phyloP scores from a whole-genome alignment of 2,329 filamentous ascomycete genomes.

The Colletotrichum cuscutae region DNA sequence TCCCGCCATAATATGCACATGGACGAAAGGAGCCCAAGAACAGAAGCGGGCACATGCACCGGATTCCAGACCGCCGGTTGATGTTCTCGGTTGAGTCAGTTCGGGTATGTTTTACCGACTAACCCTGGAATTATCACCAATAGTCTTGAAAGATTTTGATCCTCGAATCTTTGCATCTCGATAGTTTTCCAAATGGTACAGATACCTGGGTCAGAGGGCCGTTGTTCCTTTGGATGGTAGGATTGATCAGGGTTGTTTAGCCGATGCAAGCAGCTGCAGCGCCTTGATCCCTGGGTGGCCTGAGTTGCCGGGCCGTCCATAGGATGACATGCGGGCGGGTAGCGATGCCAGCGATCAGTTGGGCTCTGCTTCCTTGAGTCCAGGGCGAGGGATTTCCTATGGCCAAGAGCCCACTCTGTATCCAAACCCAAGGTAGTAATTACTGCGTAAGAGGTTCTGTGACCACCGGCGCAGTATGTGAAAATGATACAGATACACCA shows the following conservation, averaged over 20 bases:
- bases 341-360: conserved; percentile 14
- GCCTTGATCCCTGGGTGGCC: neutral
- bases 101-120: neutral
- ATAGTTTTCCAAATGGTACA: neutral
- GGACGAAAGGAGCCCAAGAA: conserved; percentile 19
- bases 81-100: neutral
- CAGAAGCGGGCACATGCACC: conserved; percentile 11
- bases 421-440: conserved; percentile 17
- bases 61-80: conserved; percentile 17
- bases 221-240: neutral
- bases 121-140: neutral
- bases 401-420: conserved; percentile 10
- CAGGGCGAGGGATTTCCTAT: neutral
- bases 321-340: conserved; percentile 16
- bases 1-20: conserved; percentile 15
- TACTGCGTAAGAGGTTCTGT: neutral
- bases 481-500: neutral
- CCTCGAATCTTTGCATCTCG: neutral
- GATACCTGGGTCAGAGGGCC: neutral
- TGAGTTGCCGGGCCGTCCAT: conserved; percentile 7
- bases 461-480: neutral
- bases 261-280: conserved; percentile 12
- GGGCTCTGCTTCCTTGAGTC: conserved; percentile 15
- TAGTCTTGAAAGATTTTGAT: neutral
- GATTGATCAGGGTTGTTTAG: conserved; percentile 19